These are phyloP conservation scores for Hymenoscyphus linearis DNA, from an alignment of 2,329 filamentous ascomycete species.

Conservation along the genomic window DNA sequence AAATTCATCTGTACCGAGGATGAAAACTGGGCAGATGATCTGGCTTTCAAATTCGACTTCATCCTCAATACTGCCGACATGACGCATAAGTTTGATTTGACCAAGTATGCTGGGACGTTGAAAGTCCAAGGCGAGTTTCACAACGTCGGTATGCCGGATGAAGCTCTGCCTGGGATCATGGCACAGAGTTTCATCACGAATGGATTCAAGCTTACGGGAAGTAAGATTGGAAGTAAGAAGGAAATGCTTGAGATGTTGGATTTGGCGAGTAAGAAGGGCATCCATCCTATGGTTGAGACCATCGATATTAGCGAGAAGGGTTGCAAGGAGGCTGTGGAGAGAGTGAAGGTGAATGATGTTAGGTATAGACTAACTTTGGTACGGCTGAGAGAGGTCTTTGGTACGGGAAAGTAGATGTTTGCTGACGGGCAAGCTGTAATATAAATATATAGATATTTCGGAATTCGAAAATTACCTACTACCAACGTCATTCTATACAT, in stretches of 20 bases:
- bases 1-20: conserved; percentile 46
- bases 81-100: conserved; percentile 50
- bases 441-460: no score
- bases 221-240: conserved; percentile 56
- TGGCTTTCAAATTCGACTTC: conserved; percentile 46
- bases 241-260: conserved; percentile 56
- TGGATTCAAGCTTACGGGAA: conserved; percentile 37
- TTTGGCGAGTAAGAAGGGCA: conserved; percentile 50
- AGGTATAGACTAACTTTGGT: conserved; percentile 67
- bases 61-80: conserved; percentile 46
- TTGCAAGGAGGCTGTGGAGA: conserved; percentile 63
- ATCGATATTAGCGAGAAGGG: conserved; percentile 45
- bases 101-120: conserved; percentile 45
- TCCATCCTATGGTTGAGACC: conserved; percentile 51
- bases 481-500: no score
- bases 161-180: conserved; percentile 40
- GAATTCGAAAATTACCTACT: no score
- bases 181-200: conserved; percentile 37
- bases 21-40: conserved; percentile 51
- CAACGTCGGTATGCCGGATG: conserved; percentile 51
- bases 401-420: background rate
- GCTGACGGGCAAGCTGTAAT: no score
- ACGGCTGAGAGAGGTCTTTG: conserved; percentile 62
- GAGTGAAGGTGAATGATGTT: conserved; percentile 66
- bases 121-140: conserved; percentile 52